Conservation (phyloP, 1,139 yeast species). For the Magnusiomyces ingens region DNA sequence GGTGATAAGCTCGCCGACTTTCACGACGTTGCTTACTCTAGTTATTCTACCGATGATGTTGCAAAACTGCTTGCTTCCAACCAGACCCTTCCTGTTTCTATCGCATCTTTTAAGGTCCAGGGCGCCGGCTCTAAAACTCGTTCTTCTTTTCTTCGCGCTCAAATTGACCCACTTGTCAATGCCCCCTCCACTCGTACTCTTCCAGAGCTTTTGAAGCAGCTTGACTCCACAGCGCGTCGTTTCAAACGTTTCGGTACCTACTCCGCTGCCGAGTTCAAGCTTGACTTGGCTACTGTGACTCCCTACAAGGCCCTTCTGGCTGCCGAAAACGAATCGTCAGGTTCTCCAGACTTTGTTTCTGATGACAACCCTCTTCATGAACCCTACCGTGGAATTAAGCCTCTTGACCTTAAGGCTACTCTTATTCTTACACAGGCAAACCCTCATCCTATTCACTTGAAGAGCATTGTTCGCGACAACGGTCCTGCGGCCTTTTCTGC, state of each 20-base stretch:
- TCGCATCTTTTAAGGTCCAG: constrained; percentile 43
- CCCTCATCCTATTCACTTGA: constrained; percentile 69
- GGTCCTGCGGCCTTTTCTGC: constrained; percentile 53
- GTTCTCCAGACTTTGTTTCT: constrained; percentile 6
- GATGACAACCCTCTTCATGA: constrained; percentile 14
- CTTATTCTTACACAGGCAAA: constrained; percentile 25
- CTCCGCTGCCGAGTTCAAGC: constrained; percentile 39
- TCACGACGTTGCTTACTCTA: constrained; percentile 13
- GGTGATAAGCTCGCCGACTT: constrained; percentile 13
- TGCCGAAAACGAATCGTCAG: constrained; percentile 1
- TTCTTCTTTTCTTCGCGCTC: constrained; percentile 45
- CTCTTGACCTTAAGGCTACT: constrained; percentile 21
- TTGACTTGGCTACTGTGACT: constrained; percentile 29
- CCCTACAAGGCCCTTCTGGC: constrained; percentile 18
- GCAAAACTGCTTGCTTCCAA: constrained; percentile 9
- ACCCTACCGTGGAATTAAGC: constrained; percentile 14
- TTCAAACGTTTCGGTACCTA: constrained; percentile 38
- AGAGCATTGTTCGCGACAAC: constrained; percentile 91
- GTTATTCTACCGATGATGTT: constrained; percentile 13
- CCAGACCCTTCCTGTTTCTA: constrained; percentile 16
- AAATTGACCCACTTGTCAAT: constrained; percentile 48
- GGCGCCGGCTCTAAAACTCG: constrained; percentile 47
- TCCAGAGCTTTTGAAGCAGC: constrained; percentile 25
- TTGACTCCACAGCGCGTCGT: constrained; percentile 29
- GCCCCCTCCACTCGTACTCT: constrained; percentile 24